Percentiles rank a stretch among this genome's conserved stretches.
phyloP scores from a whole-genome alignment of 2,329 filamentous ascomycete genomes.

The Fusarium succisae region DNA sequence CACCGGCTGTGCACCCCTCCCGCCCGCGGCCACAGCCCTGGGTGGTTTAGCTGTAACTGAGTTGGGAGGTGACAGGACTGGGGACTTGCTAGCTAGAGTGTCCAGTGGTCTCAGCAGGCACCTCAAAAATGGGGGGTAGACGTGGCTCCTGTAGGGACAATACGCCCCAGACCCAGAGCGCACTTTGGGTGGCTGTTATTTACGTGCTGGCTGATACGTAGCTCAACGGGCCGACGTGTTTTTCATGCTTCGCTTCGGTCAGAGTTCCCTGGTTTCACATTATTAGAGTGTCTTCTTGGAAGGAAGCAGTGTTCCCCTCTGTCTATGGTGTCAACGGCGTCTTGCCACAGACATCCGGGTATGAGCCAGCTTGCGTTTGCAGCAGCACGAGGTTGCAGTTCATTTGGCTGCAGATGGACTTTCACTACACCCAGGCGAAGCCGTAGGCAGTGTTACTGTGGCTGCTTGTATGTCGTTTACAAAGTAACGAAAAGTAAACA shows the following conservation, averaged over 20 bases:
- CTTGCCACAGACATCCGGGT: neutral
- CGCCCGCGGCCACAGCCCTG: constrained; percentile 33
- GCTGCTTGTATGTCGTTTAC: constrained; percentile 3
- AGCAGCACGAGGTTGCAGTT: neutral
- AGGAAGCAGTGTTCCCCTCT: constrained; percentile 10
- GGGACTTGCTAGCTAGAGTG: constrained; percentile 3
- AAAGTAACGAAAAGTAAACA: constrained; percentile 9
- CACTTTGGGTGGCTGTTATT: constrained; percentile 1
- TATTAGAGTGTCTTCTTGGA: neutral
- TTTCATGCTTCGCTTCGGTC: constrained; percentile 15
- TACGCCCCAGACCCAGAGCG: constrained; percentile 29
- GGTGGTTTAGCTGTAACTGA: constrained; percentile 9
- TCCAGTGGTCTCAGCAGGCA: constrained; percentile 18
- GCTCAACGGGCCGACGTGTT: constrained; percentile 20
- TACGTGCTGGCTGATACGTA: neutral
- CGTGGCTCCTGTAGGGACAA: constrained; percentile 40
- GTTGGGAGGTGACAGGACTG: constrained; percentile 20
- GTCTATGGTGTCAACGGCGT: constrained; percentile 1
- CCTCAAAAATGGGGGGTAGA: constrained; percentile 32
- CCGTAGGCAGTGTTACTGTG: constrained; percentile 23
- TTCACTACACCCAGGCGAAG: constrained; percentile 4
- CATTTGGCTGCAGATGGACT: constrained; percentile 15
- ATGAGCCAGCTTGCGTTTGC: constrained; percentile 13
- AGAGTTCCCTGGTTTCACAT: constrained; percentile 19
- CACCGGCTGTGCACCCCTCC: constrained; percentile 37